phyloP scores from a whole-genome alignment of 2,329 filamentous ascomycete species.

The Rasamsonia emersonii region DNA sequence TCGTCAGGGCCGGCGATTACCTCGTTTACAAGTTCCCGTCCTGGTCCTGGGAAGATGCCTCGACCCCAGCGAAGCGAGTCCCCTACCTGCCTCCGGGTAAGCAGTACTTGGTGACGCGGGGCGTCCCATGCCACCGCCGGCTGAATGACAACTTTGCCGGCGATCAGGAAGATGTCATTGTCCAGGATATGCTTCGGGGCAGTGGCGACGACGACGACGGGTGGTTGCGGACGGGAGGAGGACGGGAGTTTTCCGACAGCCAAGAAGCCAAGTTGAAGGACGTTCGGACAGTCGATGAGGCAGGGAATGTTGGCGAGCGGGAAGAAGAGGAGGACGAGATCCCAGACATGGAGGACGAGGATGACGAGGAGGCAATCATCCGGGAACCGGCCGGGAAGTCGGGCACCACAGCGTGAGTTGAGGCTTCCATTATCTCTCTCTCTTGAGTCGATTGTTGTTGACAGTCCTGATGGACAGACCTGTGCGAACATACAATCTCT shows the following conservation, averaged over 20 bases:
- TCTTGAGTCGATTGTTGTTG: constrained; percentile 8
- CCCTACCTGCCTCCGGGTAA: constrained; percentile 77
- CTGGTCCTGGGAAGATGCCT: constrained; percentile 92
- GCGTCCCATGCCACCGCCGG: constrained; percentile 85
- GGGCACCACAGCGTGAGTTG: constrained; percentile 47
- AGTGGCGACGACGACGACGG: constrained; percentile 64
- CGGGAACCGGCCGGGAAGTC: constrained; percentile 52
- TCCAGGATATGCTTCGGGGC: constrained; percentile 62
- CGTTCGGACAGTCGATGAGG: constrained; percentile 81
- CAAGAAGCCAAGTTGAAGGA: constrained; percentile 70
- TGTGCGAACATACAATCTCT: constrained; percentile 89
- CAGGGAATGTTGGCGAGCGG: constrained; percentile 72
- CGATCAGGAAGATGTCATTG: constrained; percentile 76
- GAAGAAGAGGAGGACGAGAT: constrained; percentile 69
- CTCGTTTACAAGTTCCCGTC: constrained; percentile 98
- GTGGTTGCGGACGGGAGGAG: constrained; percentile 81
- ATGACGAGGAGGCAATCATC: constrained; percentile 92
- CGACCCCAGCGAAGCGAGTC: constrained; percentile 68
- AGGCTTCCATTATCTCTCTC: background rate
- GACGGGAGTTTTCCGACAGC: constrained; percentile 51
- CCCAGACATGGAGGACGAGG: constrained; percentile 96
- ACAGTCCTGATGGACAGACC: no score
- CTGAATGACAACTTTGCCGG: constrained; percentile 91
- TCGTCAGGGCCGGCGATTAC: constrained; percentile 90
- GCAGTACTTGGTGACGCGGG: constrained; percentile 90